Evolutionary conservation across 768 basidiomycete genomes (phyloP).

Genomic region (Pilatotrama ljubarskyi): DNA sequence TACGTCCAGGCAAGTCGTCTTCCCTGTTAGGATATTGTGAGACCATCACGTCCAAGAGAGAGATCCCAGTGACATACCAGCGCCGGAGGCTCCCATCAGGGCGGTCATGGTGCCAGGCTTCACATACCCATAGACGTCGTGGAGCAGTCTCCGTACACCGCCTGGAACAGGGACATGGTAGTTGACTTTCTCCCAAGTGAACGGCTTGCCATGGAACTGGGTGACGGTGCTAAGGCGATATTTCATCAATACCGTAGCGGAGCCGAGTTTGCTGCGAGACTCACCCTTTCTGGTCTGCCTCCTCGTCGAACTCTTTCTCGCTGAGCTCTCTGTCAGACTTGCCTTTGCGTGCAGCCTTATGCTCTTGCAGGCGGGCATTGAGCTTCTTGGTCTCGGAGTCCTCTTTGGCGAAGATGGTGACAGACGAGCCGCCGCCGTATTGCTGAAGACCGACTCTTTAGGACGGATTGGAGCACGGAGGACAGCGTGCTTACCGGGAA

Average conservation of each 20-base stretch:
- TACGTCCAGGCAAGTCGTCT: conserved; percentile 76
- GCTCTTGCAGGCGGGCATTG: conserved; percentile 53
- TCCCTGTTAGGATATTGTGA: conserved; percentile 43
- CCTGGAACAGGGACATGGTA: conserved; percentile 73
- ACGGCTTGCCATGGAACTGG: conserved; percentile 46
- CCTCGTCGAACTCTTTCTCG: conserved; percentile 14
- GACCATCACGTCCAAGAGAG: not conserved
- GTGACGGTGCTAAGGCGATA: not conserved
- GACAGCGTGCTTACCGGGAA: conserved; percentile 47
- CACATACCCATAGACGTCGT: conserved; percentile 78
- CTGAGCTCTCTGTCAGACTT: conserved; percentile 17
- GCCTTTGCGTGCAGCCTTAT: conserved; percentile 39
- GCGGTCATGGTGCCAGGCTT: conserved; percentile 88
- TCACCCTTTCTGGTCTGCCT: conserved; percentile 21
- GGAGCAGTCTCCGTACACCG: conserved; percentile 61
- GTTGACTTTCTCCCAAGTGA: conserved; percentile 82
- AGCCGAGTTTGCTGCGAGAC: not conserved
- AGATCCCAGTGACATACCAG: conserved; percentile 42
- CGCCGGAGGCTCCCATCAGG: conserved; percentile 85
- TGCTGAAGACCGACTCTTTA: conserved; percentile 33
- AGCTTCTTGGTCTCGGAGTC: conserved; percentile 51
- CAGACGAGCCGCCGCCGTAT: conserved; percentile 49
- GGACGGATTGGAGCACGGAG: not conserved
- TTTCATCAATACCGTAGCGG: not conserved
- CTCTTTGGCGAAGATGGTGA: conserved; percentile 65